Percentiles rank a stretch among this genome's conserved stretches.
Evolutionary conservation across 768 basidiomycete genomes (phyloP).

Genomic region (Rossbeevera mucosa): DNA sequence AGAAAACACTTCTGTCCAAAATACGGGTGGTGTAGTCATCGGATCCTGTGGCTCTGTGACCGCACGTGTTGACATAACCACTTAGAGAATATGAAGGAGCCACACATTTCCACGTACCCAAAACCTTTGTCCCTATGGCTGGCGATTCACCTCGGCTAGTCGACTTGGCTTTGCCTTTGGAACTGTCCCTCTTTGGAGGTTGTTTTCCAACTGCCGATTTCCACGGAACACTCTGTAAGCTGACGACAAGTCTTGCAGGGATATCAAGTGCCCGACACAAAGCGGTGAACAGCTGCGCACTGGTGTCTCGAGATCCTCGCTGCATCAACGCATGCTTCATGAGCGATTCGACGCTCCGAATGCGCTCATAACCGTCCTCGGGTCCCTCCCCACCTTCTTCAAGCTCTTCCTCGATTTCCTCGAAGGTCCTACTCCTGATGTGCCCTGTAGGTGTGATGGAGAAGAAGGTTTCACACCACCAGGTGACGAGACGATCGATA

Average conservation of each 20-base stretch:
- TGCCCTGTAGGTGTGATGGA: slow-evolving; percentile 59
- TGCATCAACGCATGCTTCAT: slow-evolving; percentile 90
- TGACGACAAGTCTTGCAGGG: slow-evolving; percentile 83
- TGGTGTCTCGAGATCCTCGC: slow-evolving; percentile 77
- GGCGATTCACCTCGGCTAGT: slow-evolving; percentile 36
- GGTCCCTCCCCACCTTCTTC: slow-evolving; percentile 37
- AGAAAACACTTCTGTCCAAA: slow-evolving; percentile 97
- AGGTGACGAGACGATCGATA: slow-evolving; percentile 64
- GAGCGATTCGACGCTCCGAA: slow-evolving; percentile 76
- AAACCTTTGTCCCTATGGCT: slow-evolving; percentile 9
- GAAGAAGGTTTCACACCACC: slow-evolving; percentile 82
- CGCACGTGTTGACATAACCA: slow-evolving; percentile 22
- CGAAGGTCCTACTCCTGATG: slow-evolving; percentile 71
- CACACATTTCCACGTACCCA: slow-evolving; percentile 15
- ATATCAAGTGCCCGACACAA: slow-evolving; percentile 83
- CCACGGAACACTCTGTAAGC: slow-evolving; percentile 92
- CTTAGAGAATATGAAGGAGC: slow-evolving; percentile 12
- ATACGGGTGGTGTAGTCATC: slow-evolving; percentile 69
- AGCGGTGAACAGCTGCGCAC: slow-evolving; percentile 88
- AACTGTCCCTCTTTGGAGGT: slow-evolving; percentile 36
- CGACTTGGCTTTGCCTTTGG: slow-evolving; percentile 40
- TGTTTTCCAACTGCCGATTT: slow-evolving; percentile 58
- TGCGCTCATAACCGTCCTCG: slow-evolving; percentile 55
- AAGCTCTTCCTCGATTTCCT: slow-evolving; percentile 53
- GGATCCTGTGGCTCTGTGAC: slow-evolving; percentile 42